Base-by-base conservation (phyloP, 306 rosid genomes). In the Begonia masoniana region DNA sequence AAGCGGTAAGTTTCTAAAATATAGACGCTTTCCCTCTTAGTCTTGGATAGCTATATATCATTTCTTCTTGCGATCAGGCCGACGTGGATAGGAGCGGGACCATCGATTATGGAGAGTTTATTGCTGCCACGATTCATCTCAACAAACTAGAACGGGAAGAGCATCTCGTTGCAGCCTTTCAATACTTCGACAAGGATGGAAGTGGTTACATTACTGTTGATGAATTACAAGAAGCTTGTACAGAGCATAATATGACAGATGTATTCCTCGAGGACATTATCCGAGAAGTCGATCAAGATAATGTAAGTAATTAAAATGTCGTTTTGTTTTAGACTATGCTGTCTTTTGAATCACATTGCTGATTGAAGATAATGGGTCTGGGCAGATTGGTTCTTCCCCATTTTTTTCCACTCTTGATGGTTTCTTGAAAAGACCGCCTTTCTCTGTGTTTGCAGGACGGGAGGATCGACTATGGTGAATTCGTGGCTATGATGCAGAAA, bases 61-160 rank as follows among this genome's bases (percentile, higher is more conserved):
- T 31, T 31, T 31, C 7, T 31, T 31, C 39, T 31, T 31, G 77
- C 65, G 61, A 39, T 51, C 55, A 88, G 97, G 97, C 97, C 73
- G 97, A 88, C 68, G 88, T 88, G 62, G 97, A 88, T 75, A 88
- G 82, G 60, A 88, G 93, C 67, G 97, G 97, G 54, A 88, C 97
- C 24, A 88, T 88, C 60, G 97, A 88, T 72, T 88, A 88, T 60
- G 97, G 97, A 55, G 97, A 88, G 64, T 88, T 88, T 66, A 80
- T 88, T 62, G 97, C 97, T 53, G 97, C 97, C 41, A 88, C 97
- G 42, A 84, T 88, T 68, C 97, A 88, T 76, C 97, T 88, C 59
- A 88, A 88, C 84, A 88, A 88, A 72, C 81, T 88, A 56, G 97
- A 88, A 57, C 97, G 97, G 3, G 97, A 88, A 76, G 97, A 88